phyloP scores from a whole-genome alignment of 202 grass and related monocot species.

The Schoenoplectus tabernaemontani region DNA sequence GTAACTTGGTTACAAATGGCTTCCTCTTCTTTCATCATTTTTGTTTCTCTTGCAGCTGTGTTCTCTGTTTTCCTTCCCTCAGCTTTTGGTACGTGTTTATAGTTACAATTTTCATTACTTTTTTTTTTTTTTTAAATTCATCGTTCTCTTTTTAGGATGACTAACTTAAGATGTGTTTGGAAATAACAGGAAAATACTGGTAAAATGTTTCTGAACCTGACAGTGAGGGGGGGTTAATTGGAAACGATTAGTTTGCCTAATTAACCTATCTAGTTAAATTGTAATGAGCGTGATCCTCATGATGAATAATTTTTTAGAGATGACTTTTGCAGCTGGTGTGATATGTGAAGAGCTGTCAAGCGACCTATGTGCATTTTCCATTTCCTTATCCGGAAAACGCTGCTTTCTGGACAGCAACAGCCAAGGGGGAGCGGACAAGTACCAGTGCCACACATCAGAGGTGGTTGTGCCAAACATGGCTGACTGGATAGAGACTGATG shows the following conservation, averaged over 20 bases:
- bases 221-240: background rate
- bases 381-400: constrained; percentile 33
- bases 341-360: constrained; percentile 47
- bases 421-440: background rate
- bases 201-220: background rate
- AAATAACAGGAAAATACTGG: background rate
- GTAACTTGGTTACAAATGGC: constrained; percentile 14
- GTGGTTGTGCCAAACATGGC: constrained; percentile 26
- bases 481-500: constrained; percentile 48
- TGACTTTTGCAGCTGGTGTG: constrained; percentile 11
- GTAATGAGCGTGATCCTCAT: background rate
- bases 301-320: background rate
- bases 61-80: constrained; percentile 7
- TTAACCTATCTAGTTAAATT: background rate
- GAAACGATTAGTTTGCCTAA: background rate
- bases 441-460: constrained; percentile 48
- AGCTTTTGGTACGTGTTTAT: constrained; percentile 15
- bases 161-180: background rate
- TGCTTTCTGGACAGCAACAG: constrained; percentile 46
- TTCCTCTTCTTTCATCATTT: background rate
- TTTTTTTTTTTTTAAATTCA: background rate
- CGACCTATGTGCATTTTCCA: constrained; percentile 48
- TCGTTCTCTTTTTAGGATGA: background rate
- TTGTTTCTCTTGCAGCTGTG: constrained; percentile 13
- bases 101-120: background rate